Evolutionary conservation across 805 yeast species (phyloP), one percentile per base, ranked within the genome.

Genomic region (Candida qinlingensis): DNA sequence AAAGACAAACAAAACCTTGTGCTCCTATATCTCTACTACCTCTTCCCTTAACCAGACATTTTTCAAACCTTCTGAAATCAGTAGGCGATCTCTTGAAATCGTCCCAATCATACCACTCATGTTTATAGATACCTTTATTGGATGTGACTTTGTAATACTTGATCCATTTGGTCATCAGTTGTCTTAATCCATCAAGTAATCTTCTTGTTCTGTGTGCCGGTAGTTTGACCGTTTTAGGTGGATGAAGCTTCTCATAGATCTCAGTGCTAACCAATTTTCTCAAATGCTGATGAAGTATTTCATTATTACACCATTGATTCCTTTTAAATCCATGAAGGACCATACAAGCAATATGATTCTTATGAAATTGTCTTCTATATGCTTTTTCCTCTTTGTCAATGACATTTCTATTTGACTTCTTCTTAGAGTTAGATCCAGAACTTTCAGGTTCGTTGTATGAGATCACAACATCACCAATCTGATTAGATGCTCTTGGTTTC

Each of bases 21-120:
- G 94, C 90, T 0, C 85, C 85, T 6, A 87, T 49, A 61, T 92
- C 97, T 34, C 86, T 65, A 3, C 88, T 79, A 0, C 98, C 99
- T 13, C 73, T 63, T 28, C 77, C 77, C 12, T 68, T 60, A 3
- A 62, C 47, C 0, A 87, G 61, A 13, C 70, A 59, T 25, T 65
- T 64, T 6, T 63, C 58, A 57, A 86, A 87, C 41, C 69, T 68
- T 2, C 60, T 58, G 33, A 72, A 65, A 57, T 62, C 28, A 51
- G 57, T 45, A 50, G 56, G 30, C 50, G 50, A 51, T 45, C 60
- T 39, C 48, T 44, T 41, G 4, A 46, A n/a, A 41, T 46, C 53
- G 11, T 49, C 37, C 63, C 59, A 57, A 49, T 41, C 63, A 38
- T 73, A 85, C 88, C 74, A 52, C 53, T 55, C 57, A 61, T 75